phyloP scores from a whole-genome alignment of 2,329 filamentous ascomycete genomes.

The Fragosphaeria purpurea region DNA sequence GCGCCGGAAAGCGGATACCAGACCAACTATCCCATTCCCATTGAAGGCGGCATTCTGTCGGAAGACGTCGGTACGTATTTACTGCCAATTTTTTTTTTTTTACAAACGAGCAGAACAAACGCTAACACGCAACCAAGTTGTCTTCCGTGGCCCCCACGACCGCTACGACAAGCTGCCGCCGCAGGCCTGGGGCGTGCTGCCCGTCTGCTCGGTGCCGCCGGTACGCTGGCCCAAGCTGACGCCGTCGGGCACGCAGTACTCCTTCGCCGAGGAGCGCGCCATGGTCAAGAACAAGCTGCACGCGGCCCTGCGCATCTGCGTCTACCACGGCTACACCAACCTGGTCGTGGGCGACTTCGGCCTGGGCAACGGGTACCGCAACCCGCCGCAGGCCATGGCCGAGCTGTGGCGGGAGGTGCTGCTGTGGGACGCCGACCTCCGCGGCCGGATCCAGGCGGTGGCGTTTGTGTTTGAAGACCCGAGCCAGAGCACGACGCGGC shows the following conservation, averaged over 20 bases:
- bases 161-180: conserved; percentile 48
- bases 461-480: conserved; percentile 56
- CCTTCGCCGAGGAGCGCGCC: conserved; percentile 60
- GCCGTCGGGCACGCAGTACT: conserved; percentile 56
- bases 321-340: conserved; percentile 44
- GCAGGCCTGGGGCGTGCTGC: conserved; percentile 45
- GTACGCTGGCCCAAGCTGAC: conserved; percentile 65
- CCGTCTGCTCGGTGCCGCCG: conserved; percentile 65
- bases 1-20: conserved; percentile 35
- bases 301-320: conserved; percentile 59
- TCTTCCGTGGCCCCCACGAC: conserved; percentile 62
- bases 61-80: conserved; percentile 46
- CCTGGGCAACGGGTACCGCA: conserved; percentile 52
- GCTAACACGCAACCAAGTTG: conserved; percentile 34
- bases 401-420: conserved; percentile 57
- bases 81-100: background rate
- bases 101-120: background rate
- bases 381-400: conserved; percentile 55
- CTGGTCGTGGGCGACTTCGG: conserved; percentile 57
- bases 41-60: conserved; percentile 60
- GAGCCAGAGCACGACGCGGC: conserved; percentile 39
- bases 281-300: conserved; percentile 66
- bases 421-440: conserved; percentile 51
- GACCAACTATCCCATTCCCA: conserved; percentile 61
- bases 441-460: conserved; percentile 50